Evolutionary conservation across 257 asterid genomes (phyloP), one percentile per base, ranked within the genome.

Genomic region (Penstemon eatonii): DNA sequence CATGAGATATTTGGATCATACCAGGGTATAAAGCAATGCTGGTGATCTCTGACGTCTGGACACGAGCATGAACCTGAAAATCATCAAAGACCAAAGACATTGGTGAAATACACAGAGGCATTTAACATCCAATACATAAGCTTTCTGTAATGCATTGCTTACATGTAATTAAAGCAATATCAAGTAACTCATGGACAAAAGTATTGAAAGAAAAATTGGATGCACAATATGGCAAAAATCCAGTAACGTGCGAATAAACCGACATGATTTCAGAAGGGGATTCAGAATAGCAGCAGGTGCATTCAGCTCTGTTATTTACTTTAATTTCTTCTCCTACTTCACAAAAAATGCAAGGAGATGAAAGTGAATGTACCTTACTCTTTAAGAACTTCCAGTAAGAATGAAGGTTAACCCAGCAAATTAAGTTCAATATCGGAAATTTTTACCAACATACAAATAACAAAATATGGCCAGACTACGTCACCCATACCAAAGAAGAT

Each of bases 31-130:
- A 65, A 86, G 88, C 65, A 86, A 63, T 15, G 87, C 81, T n/a
- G 96, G 85, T 49, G 83, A 80, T 66, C 84, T 75, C 18, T 83
- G 82, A 69, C 67, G 85, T 73, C 83, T 80, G 25, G 95, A 83
- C 71, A 89, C 72, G 53, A 89, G 84, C 92, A 89, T 83, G 81
- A 86, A 89, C 86, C 96, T 86, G 83, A 73, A 83, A 45, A 70
- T 42, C 58, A 39, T 53, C 51, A 66, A 13, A 3, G n/a, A 15
- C 7, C 47, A 52, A 43, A 44, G 64, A 49, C 42, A 52, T 61
- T n/a, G 12, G 25, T 7, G 38, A 25, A 11, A 56, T n/a, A 53
- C 38, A 55, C 55, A 58, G 40, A 50, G 44, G 51, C 19, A 12
- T 1, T 53, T 25, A 25, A 25, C 33, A 25, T 25, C 33, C 33